phyloP scores from a whole-genome alignment of 2,329 filamentous ascomycete genomes.

The Ascochyta lentis region DNA sequence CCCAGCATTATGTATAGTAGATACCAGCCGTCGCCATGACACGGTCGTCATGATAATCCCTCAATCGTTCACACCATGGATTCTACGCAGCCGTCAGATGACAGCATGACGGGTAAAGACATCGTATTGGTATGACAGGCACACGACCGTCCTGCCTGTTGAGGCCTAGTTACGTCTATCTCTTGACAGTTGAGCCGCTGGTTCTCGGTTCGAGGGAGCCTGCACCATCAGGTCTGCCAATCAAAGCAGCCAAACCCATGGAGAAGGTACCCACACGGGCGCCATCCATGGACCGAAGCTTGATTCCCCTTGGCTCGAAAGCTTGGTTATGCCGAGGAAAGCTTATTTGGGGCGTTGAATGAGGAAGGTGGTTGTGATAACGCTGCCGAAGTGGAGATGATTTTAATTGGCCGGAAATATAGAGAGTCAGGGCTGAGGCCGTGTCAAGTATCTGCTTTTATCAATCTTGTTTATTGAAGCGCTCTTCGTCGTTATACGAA shows the following conservation, averaged over 20 bases:
- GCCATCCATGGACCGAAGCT: not conserved
- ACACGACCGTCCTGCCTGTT: constrained; percentile 9
- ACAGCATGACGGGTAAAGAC: not conserved
- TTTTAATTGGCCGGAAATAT: not conserved
- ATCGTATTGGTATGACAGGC: constrained; percentile 1
- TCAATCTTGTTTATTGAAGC: too few relatives aligned
- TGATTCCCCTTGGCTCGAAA: constrained; percentile 9
- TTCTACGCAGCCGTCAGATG: not conserved
- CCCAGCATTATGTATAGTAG: constrained; percentile 1
- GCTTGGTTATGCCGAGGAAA: constrained; percentile 4
- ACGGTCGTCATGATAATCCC: not conserved
- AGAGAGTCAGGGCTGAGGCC: not conserved
- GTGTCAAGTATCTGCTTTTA: too few relatives aligned
- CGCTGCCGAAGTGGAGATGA: constrained; percentile 5
- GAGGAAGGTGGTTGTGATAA: constrained; percentile 12
- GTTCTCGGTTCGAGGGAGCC: not conserved
- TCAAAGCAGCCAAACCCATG: not conserved
- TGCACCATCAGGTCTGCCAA: not conserved
- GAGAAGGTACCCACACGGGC: not conserved
- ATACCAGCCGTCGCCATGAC: not conserved
- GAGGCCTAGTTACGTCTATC: not conserved
- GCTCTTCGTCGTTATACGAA: too few relatives aligned
- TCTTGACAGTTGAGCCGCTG: not conserved
- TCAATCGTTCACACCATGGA: not conserved
- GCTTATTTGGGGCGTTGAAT: constrained; percentile 5